Conservation (phyloP, 2,329 filamentous ascomycete species). For the Talaromyces sp. region DNA sequence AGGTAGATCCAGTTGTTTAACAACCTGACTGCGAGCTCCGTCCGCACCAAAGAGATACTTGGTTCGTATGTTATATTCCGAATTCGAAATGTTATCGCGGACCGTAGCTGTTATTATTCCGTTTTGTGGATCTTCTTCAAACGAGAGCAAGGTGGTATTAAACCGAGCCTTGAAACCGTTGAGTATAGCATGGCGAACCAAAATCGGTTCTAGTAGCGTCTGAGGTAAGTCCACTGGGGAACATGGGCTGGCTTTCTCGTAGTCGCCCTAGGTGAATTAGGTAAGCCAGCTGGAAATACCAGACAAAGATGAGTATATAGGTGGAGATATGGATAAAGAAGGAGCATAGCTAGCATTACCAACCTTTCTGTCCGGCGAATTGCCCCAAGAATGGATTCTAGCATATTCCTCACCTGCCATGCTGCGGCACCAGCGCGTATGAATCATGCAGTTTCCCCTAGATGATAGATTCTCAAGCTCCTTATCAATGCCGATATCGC, state of each 20-base stretch:
- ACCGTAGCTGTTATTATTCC: slow-evolving; percentile 31
- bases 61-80: slow-evolving; percentile 47
- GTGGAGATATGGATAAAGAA: too few species aligned
- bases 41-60: slow-evolving; percentile 61
- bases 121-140: slow-evolving; percentile 26
- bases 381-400: slow-evolving; percentile 52
- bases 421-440: slow-evolving; percentile 50
- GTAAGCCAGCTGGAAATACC: too few species aligned
- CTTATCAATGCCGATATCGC: slow-evolving; percentile 50
- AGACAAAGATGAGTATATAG: too few species aligned
- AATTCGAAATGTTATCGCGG: slow-evolving; percentile 35
- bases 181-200: slow-evolving; percentile 41
- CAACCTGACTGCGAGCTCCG: slow-evolving; percentile 48
- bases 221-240: slow-evolving; percentile 46
- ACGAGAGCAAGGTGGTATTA: slow-evolving; percentile 39
- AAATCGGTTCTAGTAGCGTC: slow-evolving; percentile 48
- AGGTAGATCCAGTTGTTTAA: slow-evolving; percentile 48
- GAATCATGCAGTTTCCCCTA: slow-evolving; percentile 44
- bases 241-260: slow-evolving; percentile 45
- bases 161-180: slow-evolving; percentile 51
- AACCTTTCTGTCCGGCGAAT: slow-evolving; percentile 45
- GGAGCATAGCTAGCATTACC: too few species aligned
- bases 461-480: slow-evolving; percentile 41
- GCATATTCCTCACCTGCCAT: slow-evolving; percentile 54
- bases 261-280: too few species aligned